Conservation (phyloP, 1,139 yeast genomes). For the Neolecta irregularis region DNA sequence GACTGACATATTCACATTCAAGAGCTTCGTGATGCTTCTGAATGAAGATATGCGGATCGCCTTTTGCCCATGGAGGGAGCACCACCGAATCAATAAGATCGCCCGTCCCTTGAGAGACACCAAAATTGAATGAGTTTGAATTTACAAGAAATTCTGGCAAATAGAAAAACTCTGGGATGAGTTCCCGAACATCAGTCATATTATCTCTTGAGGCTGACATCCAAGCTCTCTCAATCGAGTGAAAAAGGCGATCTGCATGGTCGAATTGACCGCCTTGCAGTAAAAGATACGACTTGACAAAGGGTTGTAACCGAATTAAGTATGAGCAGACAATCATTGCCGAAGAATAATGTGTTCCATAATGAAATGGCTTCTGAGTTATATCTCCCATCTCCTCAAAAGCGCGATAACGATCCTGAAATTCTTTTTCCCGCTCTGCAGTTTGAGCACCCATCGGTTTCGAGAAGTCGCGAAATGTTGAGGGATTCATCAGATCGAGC, state of each 20-base stretch:
- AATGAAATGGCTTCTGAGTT: conserved; percentile 58
- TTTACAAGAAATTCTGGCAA: conserved; percentile 62
- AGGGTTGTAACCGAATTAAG: conserved; percentile 59
- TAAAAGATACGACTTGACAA: conserved; percentile 57
- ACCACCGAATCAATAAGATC: conserved; percentile 39
- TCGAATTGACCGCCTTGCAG: conserved; percentile 80
- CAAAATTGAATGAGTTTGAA: conserved; percentile 50
- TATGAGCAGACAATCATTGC: conserved; percentile 82
- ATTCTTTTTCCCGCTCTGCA: conserved; percentile 40
- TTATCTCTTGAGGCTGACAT: conserved; percentile 57
- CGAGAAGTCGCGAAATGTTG: conserved; percentile 52
- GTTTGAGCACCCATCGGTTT: conserved; percentile 88
- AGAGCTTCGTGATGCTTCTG: conserved; percentile 64
- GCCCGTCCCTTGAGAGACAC: conserved; percentile 47
- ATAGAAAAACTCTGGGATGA: conserved; percentile 70
- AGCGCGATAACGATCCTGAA: conserved; percentile 56
- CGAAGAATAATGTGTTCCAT: conserved; percentile 83
- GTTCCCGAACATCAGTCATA: conserved; percentile 73
- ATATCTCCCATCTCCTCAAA: conserved; percentile 39
- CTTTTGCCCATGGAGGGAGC: conserved; percentile 71
- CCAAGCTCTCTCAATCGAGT: conserved; percentile 64
- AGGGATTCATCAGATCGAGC: conserved; percentile 45
- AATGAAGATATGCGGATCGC: conserved; percentile 56
- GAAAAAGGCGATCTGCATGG: conserved; percentile 67
- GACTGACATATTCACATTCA: conserved; percentile 66